Base-by-base conservation (phyloP, 169 alveolate species). In the Theileria sp. region DNA sequence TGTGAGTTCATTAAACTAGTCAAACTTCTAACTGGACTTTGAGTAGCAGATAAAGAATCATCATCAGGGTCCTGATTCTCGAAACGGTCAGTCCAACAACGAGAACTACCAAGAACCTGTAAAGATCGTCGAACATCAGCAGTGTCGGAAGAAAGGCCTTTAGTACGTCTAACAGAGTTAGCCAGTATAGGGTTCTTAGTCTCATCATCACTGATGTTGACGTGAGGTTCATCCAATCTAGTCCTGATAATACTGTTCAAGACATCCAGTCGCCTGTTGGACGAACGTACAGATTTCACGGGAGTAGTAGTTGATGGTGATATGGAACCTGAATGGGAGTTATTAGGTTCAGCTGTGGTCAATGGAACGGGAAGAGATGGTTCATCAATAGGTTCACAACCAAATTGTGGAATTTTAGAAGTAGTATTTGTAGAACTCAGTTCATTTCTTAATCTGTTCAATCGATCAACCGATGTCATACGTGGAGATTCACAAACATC, bases 71-170 rank as follows among this genome's bases (percentile, higher is more conserved):
- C 64, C 19, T 81, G 79, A 3, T 61, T 75, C 65, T 44, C 65
- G 25, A 67, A 67, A 25, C 36, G 61, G 62, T 81, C 88, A 32
- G 88, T 81, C 88, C 88, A 81, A 28, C 88, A 81, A n/a, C 88
- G 74, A 10, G 88, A 65, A 25, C 60, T 58, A 25, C 88, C 85
- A 3, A 81, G 50, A n/a, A 81, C 77, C 44, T 56, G 50, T 69
- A 23, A 60, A 8, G 85, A 74, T 15, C 79, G n/a, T 44, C 28
- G 56, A 62, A 64, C 80, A 26, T 60, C 88, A 19, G 65, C 88
- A 17, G 65, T 51, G 66, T 81, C 75, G n/a, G 44, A n/a, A 28
- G 77, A 44, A 34, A 23, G 61, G n/a, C 56, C 58, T 19, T 75
- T 72, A 17, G 61, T 64, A 67, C 81, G 71, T 10, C 81, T 30